Evolutionary conservation across 148 eudicot species (phyloP), one percentile per base, ranked within the genome.

Genomic region (Cornus kousa): DNA sequence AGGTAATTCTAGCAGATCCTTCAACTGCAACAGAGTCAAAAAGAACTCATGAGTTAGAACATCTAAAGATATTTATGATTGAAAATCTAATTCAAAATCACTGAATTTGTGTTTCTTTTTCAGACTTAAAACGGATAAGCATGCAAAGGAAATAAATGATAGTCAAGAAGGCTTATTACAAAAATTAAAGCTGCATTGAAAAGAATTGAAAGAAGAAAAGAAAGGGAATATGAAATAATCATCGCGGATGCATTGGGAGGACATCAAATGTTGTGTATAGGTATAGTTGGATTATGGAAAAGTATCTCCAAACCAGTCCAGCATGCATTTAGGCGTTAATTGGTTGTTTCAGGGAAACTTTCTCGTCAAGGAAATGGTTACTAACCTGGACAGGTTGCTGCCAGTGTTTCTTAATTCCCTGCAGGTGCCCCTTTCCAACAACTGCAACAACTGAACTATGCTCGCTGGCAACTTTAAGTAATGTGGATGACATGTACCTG

Each of bases 371-470:
- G 28, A 9, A 14, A 19, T 14, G n/a, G 62, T 66, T 60, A 79
- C 87, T 87, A 76, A 96, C 99, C 91, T 94, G 92, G 80, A 96
- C 85, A 79, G 97, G 95, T 65, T 93, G 93, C 73, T 85, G 81
- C 99, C 99, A 96, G 74, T 94, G 67, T 82, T 84, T 92, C 80
- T 86, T 87, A 72, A 96, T 93, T 69, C 99, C 99, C 75, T 88
- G 94, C 72, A 96, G 79, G 76, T 96, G 99, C 70, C 99, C 99
- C 85, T 89, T 96, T 67, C 99, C 99, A 40, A 96, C 97, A 81
- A 96, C 99, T 39, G 99, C 99, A 57, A 96, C 99, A 68, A 96
- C 98, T 67, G 99, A 92, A 74, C 85, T 87, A 83, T 91, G 94
- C 87, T 89, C 93, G 66, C 89, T 77, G 31, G 99, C 99, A 74